Conservation (phyloP, 1,284 basidiomycete species). For the Papiliotrema flavescens region DNA sequence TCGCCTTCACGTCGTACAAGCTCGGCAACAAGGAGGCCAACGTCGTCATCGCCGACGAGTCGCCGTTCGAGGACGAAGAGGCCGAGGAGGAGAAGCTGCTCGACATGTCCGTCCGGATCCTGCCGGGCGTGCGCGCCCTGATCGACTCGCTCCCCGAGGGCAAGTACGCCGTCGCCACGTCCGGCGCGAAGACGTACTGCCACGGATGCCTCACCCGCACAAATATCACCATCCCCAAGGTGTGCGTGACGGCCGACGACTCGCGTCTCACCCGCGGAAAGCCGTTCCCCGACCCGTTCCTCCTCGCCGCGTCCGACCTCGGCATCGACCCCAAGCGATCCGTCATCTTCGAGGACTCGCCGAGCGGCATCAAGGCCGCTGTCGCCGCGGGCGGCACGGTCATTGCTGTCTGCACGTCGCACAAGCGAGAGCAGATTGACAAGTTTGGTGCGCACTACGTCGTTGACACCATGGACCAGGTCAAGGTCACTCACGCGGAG, state of each 20-base stretch:
- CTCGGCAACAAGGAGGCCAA: slow-evolving; percentile 7
- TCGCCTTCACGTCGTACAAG: slow-evolving; percentile 11
- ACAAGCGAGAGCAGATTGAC: slow-evolving; percentile 56
- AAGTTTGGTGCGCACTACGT: slow-evolving; percentile 65
- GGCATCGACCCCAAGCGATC: slow-evolving; percentile 54
- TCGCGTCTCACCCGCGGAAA: slow-evolving; percentile 53
- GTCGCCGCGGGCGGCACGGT: slow-evolving; percentile 69
- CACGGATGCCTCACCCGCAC: slow-evolving; percentile 22
- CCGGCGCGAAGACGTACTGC: slow-evolving; percentile 66
- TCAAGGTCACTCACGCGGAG: slow-evolving; percentile 49
- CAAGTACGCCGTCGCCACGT: slow-evolving; percentile 70
- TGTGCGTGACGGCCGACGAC: slow-evolving; percentile 77
- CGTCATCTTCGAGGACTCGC: slow-evolving; percentile 73
- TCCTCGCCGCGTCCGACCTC: slow-evolving; percentile 68
- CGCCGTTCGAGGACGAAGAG: slow-evolving; percentile 53
- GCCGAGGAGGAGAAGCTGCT: slow-evolving; percentile 59
- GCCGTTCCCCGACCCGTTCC: slow-evolving; percentile 69
- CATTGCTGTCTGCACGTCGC: slow-evolving; percentile 66
- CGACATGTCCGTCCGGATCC: slow-evolving; percentile 66
- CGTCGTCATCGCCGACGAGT: slow-evolving; percentile 26
- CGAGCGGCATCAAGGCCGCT: slow-evolving; percentile 67
- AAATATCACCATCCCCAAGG: slow-evolving; percentile 63
- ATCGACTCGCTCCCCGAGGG: slow-evolving; percentile 65
- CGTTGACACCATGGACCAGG: slow-evolving; percentile 60
- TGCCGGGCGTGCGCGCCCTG: slow-evolving; percentile 67